Base-by-base conservation (phyloP, 2,329 filamentous ascomycete species). In the Alternaria longipes region DNA sequence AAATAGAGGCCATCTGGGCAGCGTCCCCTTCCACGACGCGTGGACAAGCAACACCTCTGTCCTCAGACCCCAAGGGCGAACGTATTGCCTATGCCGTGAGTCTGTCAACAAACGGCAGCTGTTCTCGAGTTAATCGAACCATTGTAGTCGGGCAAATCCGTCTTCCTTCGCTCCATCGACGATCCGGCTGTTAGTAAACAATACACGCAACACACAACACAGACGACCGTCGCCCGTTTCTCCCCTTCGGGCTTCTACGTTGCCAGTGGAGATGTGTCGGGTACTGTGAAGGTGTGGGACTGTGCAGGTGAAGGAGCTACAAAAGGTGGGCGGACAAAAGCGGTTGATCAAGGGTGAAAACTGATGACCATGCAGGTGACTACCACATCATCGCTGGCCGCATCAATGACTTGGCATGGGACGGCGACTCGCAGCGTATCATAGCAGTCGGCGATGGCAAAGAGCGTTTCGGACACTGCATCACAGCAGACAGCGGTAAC, bases 361-460 rank as follows among this genome's bases (percentile, higher is more conserved):
- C 73, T 76, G 65, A 76, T 65, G n/a, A 44, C 36, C n/a, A 6
- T 45, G 16, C 64, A 85, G 85, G 94, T 68, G 94, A 98, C 80
- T 98, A 97, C 81, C 87, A 89, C 75, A 97, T 98, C 80, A 94
- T 98, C 74, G 93, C 92, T 34, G 95, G 95, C 12, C 90, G 92
- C 55, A 94, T 99, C 81, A 97, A 97, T 77, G 95, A 99, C 78
- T 88, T 99, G 67, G 94, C 93, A 1, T 99, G 95, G 94, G 95
- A 98, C 74, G 94, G 94, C 59, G 95, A 99, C 80, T 97, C 92
- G 63, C 94, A 97, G 83, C 90, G 95, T 51, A 90, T 99, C 75
- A 97, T 98, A 73, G 95, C 94, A 4, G 94, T 99, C 5, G 95
- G 95, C 45, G 92, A 98, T 71, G 95, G 95, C 53, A 94, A 94